phyloP scores from a whole-genome alignment of 306 rosid genomes.

The Alnus glutinosa region DNA sequence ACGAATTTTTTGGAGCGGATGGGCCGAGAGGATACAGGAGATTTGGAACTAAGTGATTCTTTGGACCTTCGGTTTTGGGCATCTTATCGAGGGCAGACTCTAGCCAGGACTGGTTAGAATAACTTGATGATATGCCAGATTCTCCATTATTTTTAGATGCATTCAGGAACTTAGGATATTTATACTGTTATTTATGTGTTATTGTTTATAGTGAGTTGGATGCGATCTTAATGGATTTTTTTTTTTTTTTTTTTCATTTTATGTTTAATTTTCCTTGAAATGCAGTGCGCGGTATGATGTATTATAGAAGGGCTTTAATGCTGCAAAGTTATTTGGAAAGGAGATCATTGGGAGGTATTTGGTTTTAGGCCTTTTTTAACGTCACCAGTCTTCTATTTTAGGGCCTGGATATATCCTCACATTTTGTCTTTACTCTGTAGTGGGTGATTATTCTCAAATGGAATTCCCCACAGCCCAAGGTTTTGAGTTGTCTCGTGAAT shows the following conservation, averaged over 20 bases:
- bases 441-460: constrained; percentile 56
- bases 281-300: constrained; percentile 99
- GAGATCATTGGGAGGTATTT: constrained; percentile 79
- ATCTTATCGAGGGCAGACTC: constrained; percentile 96
- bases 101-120: constrained; percentile 88
- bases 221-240: constrained; percentile 8
- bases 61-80: constrained; percentile 98
- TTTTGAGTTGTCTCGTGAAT: constrained; percentile 79
- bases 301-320: constrained; percentile 95
- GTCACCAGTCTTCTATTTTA: constrained; percentile 15
- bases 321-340: constrained; percentile 85
- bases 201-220: neutral
- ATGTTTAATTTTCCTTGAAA: constrained; percentile 30
- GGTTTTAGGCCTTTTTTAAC: constrained; percentile 14
- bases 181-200: constrained; percentile 6
- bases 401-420: constrained; percentile 23
- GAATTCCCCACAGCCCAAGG: constrained; percentile 63
- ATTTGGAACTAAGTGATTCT: constrained; percentile 70
- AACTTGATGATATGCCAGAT: neutral
- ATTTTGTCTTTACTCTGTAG: constrained; percentile 36
- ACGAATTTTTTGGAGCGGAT: constrained; percentile 89
- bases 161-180: constrained; percentile 13
- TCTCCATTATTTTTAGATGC: constrained; percentile 4
- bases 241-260: neutral
- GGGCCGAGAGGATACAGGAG: constrained; percentile 74